Evolutionary conservation across 257 asterid species (phyloP).

Genomic region (Penstemon barbatus): DNA sequence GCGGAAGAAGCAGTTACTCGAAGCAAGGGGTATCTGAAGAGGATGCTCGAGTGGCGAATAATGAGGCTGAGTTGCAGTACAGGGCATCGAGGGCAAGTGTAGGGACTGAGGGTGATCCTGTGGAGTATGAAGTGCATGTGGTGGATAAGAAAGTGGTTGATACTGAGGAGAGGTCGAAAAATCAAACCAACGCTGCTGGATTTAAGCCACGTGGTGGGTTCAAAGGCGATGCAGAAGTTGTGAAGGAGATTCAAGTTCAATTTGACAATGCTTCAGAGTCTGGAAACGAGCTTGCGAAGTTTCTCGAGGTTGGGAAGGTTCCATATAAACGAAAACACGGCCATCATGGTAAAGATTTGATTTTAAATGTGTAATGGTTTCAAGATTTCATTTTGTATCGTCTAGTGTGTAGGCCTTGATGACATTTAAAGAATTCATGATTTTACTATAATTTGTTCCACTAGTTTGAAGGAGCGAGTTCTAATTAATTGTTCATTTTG

Average conservation of each 20-base stretch:
- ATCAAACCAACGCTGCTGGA: slow-evolving; percentile 51
- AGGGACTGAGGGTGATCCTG: slow-evolving; percentile 58
- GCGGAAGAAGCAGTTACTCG: slow-evolving; percentile 51
- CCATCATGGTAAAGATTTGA: slow-evolving; percentile 57
- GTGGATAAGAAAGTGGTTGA: slow-evolving; percentile 87
- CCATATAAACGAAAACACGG: slow-evolving; percentile 76
- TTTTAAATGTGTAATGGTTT: slow-evolving; percentile 29
- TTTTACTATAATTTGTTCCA: background rate
- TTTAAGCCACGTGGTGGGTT: slow-evolving; percentile 58
- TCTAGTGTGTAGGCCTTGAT: background rate
- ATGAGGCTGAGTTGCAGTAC: slow-evolving; percentile 51
- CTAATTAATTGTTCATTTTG: background rate
- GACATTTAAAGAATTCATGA: slow-evolving; percentile 1
- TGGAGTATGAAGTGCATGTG: slow-evolving; percentile 81
- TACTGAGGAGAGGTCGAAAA: slow-evolving; percentile 52
- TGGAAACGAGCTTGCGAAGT: slow-evolving; percentile 66
- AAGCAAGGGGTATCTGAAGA: slow-evolving; percentile 48
- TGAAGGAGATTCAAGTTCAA: slow-evolving; percentile 74
- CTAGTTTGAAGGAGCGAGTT: background rate
- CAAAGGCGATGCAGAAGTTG: slow-evolving; percentile 72
- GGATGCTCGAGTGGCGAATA: slow-evolving; percentile 38
- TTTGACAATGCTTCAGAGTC: slow-evolving; percentile 79
- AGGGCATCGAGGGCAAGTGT: slow-evolving; percentile 49
- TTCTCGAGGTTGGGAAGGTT: slow-evolving; percentile 89
- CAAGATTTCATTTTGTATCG: slow-evolving; percentile 19